Percentiles rank a stretch among this genome's conserved stretches.
These are phyloP conservation scores for Amanita molliuscula DNA, from an alignment of 768 basidiomycete species.

Conservation along the genomic window DNA sequence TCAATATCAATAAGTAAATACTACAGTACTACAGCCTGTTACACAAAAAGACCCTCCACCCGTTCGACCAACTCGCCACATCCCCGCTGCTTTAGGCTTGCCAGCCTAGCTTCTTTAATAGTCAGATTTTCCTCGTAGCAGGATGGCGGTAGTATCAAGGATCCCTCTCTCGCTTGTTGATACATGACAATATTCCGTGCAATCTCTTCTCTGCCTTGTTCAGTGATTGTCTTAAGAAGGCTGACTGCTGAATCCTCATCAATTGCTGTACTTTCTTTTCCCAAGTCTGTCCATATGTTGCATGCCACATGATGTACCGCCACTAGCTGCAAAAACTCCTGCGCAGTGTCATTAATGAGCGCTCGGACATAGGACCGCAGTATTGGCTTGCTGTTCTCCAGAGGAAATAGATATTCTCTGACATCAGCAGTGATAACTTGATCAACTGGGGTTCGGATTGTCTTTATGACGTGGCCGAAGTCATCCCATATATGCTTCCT, in stretches of 20 bases:
- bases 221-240: slow-evolving; percentile 41
- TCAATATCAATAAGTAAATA: neutral
- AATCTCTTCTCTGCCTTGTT: slow-evolving; percentile 34
- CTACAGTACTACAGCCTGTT: neutral
- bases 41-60: slow-evolving; percentile 1
- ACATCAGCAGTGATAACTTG: slow-evolving; percentile 44
- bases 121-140: slow-evolving; percentile 33
- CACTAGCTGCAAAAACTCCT: slow-evolving; percentile 54
- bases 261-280: slow-evolving; percentile 12
- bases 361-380: slow-evolving; percentile 54
- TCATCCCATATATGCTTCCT: slow-evolving; percentile 80
- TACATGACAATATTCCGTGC: slow-evolving; percentile 51
- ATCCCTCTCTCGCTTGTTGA: slow-evolving; percentile 30
- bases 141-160: slow-evolving; percentile 32
- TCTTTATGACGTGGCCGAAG: slow-evolving; percentile 54
- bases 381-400: slow-evolving; percentile 53
- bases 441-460: slow-evolving; percentile 39
- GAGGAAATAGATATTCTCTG: slow-evolving; percentile 60
- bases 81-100: slow-evolving; percentile 15
- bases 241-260: slow-evolving; percentile 29
- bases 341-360: slow-evolving; percentile 31
- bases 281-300: slow-evolving; percentile 65
- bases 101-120: slow-evolving; percentile 14
- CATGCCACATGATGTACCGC: slow-evolving; percentile 74
- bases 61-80: slow-evolving; percentile 7